These are phyloP conservation scores for Russula sp. DNA, from an alignment of 768 basidiomycete species.

Conservation along the genomic window DNA sequence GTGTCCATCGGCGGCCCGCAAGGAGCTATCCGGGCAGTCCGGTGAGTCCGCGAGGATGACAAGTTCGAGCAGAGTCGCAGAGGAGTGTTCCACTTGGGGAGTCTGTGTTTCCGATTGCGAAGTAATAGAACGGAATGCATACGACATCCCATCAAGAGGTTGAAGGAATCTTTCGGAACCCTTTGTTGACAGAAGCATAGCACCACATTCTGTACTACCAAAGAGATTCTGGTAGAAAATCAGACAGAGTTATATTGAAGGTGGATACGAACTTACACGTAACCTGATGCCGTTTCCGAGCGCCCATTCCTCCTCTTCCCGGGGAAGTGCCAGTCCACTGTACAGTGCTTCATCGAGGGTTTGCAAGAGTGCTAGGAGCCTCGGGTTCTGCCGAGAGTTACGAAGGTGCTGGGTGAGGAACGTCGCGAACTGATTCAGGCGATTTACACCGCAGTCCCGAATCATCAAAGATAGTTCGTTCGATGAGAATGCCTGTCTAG, in stretches of 20 bases:
- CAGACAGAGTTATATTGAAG: conserved; percentile 21
- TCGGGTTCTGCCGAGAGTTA: conserved; percentile 50
- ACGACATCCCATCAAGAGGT: conserved; percentile 54
- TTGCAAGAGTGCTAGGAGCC: conserved; percentile 49
- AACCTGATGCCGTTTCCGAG: conserved; percentile 55
- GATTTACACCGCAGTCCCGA: conserved; percentile 56
- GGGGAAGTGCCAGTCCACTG: conserved; percentile 54
- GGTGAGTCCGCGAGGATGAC: conserved; percentile 60
- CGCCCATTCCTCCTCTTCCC: conserved; percentile 69
- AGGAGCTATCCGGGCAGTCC: conserved; percentile 57
- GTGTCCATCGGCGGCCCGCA: conserved; percentile 56
- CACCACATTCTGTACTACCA: conserved; percentile 76
- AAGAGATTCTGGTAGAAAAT: conserved; percentile 54
- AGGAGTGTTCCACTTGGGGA: conserved; percentile 39
- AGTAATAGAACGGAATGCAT: conserved; percentile 57
- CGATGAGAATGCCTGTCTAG: conserved; percentile 53
- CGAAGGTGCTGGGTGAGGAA: conserved; percentile 61
- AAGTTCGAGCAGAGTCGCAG: conserved; percentile 54
- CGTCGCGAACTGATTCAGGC: conserved; percentile 66
- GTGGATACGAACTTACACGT: conserved; percentile 38
- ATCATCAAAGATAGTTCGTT: conserved; percentile 71
- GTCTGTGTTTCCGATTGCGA: conserved; percentile 24
- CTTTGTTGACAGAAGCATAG: conserved; percentile 56
- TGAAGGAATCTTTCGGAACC: conserved; percentile 47
- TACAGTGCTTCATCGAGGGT: conserved; percentile 58